Evolutionary conservation across 2,329 filamentous ascomycete species (phyloP), one percentile per base, ranked within the genome.

Genomic region (Huntiella decipiens): DNA sequence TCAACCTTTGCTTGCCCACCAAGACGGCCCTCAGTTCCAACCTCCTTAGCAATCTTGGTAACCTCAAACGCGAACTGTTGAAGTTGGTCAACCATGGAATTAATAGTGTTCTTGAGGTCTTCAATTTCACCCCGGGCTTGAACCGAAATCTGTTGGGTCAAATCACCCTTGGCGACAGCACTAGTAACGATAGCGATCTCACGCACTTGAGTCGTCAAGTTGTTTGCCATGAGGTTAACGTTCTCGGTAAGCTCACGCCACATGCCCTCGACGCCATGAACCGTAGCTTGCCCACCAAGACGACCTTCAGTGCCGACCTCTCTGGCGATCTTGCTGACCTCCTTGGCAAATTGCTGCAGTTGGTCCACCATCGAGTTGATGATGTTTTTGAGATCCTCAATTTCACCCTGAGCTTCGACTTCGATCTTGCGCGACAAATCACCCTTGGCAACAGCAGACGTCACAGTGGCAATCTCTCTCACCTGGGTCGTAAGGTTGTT

Each of bases 121-220:
- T 28, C 22, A 3, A 28, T 28, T 6, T 96, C 91, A 57, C 88
- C 88, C 60, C 86, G 78, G 45, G 86, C 88, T 55, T 92, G 85
- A 52, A 93, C 84, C 51, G 85, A 82, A 58, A 96, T 94, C 67
- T 95, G 95, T 64, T 91, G 44, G 88, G 88, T 51, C 7, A 28
- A 28, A 28, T 28, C 22, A 28, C 22, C 22, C 22, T 28, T 28
- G 22, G 22, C 22, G 22, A 96, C 88, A 49, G 88, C 88, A 1
- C 87, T 94, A 3, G 88, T 96, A 49, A 96, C 91, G 57, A 88
- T 85, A 51, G 88, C 91, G 55, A 96, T 96, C 63, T 95, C 87
- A 66, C 88, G 80, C 58, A 96, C 91, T 66, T 96, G 88, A 4
- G 91, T 93, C 3, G 88, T 96, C 55, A 96, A 67, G 61, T 96